phyloP scores from a whole-genome alignment of 2,329 filamentous ascomycete genomes.

The Aspergillus spinulosporus region DNA sequence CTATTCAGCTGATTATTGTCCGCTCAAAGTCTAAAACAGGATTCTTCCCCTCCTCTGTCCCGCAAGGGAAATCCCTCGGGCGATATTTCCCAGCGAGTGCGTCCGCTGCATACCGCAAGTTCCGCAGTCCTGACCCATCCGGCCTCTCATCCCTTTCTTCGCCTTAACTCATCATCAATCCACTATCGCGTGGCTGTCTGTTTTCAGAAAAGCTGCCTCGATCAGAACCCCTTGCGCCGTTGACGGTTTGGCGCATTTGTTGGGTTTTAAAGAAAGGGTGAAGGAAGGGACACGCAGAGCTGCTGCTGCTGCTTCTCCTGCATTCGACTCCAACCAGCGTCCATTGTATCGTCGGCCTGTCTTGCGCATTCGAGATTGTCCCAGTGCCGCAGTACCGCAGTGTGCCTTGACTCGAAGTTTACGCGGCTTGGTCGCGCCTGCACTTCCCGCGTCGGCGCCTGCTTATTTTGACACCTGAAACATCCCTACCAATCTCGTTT shows the following conservation, averaged over 20 bases:
- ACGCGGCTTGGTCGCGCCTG: slow-evolving; percentile 23
- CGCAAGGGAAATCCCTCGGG: slow-evolving; percentile 26
- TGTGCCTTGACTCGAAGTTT: slow-evolving; percentile 18
- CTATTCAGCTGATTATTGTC: slow-evolving; percentile 7
- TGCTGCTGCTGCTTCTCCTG: slow-evolving; percentile 23
- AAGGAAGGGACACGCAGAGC: slow-evolving; percentile 26
- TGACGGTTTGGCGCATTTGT: slow-evolving; percentile 13
- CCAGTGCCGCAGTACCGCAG: slow-evolving; percentile 14
- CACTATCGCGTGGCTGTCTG: slow-evolving; percentile 27
- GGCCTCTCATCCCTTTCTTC: slow-evolving; percentile 23
- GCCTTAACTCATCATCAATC: slow-evolving; percentile 13
- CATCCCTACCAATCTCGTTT: slow-evolving; percentile 27
- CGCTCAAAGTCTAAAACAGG: slow-evolving; percentile 15
- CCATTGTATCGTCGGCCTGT: slow-evolving; percentile 14
- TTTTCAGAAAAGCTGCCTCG: slow-evolving; percentile 15
- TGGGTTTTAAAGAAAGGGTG: slow-evolving; percentile 29
- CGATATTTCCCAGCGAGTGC: slow-evolving; percentile 23
- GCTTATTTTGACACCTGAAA: slow-evolving; percentile 32
- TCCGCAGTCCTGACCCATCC: slow-evolving; percentile 17
- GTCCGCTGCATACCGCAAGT: slow-evolving; percentile 30
- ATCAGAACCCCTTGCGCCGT: slow-evolving; percentile 25
- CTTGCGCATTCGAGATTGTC: slow-evolving; percentile 18
- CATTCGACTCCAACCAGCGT: slow-evolving; percentile 19
- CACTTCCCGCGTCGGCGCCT: slow-evolving; percentile 26
- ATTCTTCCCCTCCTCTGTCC: slow-evolving; percentile 13